phyloP scores from a whole-genome alignment of 345 rosid species.

The Eutrema heterophyllum region DNA sequence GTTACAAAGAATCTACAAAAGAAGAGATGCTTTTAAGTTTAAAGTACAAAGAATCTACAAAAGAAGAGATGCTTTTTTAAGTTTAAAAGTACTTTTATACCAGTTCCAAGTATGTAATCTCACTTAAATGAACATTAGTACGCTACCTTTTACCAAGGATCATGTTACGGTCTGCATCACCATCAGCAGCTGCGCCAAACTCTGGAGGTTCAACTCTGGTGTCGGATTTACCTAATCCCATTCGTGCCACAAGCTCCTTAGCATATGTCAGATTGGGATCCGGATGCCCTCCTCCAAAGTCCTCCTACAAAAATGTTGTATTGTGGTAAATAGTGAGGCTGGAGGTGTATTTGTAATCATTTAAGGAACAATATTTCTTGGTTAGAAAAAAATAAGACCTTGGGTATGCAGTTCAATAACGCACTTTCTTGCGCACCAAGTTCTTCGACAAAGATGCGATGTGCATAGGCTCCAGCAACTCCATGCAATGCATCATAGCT shows the following conservation, averaged over 20 bases:
- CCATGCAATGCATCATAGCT: conserved; percentile 97
- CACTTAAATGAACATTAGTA: neutral
- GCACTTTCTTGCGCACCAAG: conserved; percentile 85
- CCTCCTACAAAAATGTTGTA: conserved; percentile 57
- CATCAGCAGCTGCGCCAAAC: conserved; percentile 99
- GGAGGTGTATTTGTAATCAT: neutral
- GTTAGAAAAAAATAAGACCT: conserved; percentile 43
- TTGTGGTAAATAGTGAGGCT: neutral
- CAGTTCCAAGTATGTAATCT: neutral
- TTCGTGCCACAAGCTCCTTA: conserved; percentile 85
- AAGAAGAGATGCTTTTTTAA: conserved; percentile 2
- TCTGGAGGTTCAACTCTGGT: conserved; percentile 82
- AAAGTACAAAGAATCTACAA: conserved; percentile 73
- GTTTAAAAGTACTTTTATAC: neutral
- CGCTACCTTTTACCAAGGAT: conserved; percentile 91
- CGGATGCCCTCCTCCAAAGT: conserved; percentile 99
- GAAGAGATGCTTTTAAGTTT: conserved; percentile 2
- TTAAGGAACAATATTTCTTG: neutral
- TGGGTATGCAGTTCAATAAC: conserved; percentile 84
- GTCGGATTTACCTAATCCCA: conserved; percentile 88
- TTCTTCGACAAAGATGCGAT: conserved; percentile 90
- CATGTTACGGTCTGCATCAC: conserved; percentile 99
- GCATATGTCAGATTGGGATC: conserved; percentile 99
- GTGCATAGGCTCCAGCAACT: conserved; percentile 97
- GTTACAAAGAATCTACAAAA: conserved; percentile 87